Base-by-base conservation (phyloP, 1,284 basidiomycete genomes). In the Papiliotrema laurentii region DNA sequence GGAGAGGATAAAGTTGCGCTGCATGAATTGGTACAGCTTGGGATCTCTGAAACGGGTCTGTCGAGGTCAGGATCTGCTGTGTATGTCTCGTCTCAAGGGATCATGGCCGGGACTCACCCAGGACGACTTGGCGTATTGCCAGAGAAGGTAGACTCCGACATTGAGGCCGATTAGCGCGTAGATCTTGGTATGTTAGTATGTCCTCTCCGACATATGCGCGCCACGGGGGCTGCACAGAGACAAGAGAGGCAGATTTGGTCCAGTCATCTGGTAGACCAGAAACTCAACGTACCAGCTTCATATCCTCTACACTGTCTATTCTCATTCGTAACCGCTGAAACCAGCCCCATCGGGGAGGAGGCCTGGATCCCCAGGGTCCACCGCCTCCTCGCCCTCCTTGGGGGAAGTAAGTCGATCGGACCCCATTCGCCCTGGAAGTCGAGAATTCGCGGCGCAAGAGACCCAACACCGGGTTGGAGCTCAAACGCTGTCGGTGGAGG, bases 1-100 rank as follows among this genome's bases (percentile, higher is more conserved):
- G 33, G 66, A 72, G 3, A 72, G 62, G 34, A 80, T 78, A 64
- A 93, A 91, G 71, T 93, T 85, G 34, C 83, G 66, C 10, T 69
- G 57, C 81, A 93, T 82, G 75, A 79, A 85, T 16, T 68, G 50
- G 50, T 79, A 73, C 4, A 81, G 63, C 4, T 77, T 71, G 0
- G 77, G 64, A 61, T 89, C 81, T 10, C 72, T 53, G 56, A 73
- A 72, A 21, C 71, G 60, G 57, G 62, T 59, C 66, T 69, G 47
- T 21, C 24, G 21, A 47, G 7, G 11, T 35, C 16, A 31, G 9
- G 9, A 9, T 31, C 9, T 31, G 16, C 1, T 49, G 7, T 50
- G 38, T 33, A 40, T 41, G n/a, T 40, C 9, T 2, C 27, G 18
- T 46, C 31, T 21, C 16, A 36, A n/a, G 18, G 37, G 24, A 14